These are phyloP conservation scores for Aspergillus carbonarius DNA, from an alignment of 2,329 filamentous ascomycete genomes.

Conservation along the genomic window DNA sequence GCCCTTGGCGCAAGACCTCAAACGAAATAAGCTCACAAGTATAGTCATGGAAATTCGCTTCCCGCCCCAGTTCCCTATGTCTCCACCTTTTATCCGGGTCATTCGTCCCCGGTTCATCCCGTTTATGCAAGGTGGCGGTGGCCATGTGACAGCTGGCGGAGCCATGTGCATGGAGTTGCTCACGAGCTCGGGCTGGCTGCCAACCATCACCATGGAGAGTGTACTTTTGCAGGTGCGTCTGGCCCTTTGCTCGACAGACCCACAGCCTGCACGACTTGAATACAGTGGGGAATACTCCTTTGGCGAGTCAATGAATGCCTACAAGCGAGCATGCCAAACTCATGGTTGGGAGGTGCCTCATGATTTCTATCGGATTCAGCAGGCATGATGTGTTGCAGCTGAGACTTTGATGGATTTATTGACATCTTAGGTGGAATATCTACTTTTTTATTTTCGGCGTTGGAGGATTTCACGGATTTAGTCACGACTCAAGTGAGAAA, in stretches of 20 bases:
- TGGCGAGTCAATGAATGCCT: slow-evolving; percentile 71
- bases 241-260: slow-evolving; percentile 69
- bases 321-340: slow-evolving; percentile 61
- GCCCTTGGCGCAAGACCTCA: slow-evolving; percentile 74
- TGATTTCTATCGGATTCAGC: slow-evolving; percentile 54
- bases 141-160: slow-evolving; percentile 80
- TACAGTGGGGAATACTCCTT: slow-evolving; percentile 59
- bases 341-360: slow-evolving; percentile 74
- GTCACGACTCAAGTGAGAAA: too few species aligned
- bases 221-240: slow-evolving; percentile 78
- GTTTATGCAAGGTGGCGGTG: slow-evolving; percentile 72
- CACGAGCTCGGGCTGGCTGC: slow-evolving; percentile 79
- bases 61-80: slow-evolving; percentile 70
- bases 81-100: slow-evolving; percentile 81
- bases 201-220: slow-evolving; percentile 70
- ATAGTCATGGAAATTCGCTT: slow-evolving; percentile 82
- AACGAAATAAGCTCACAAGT: slow-evolving; percentile 58
- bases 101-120: slow-evolving; percentile 75
- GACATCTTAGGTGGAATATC: neutral
- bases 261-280: slow-evolving; percentile 68
- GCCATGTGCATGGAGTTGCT: slow-evolving; percentile 83
- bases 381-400: neutral
- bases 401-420: too few species aligned
- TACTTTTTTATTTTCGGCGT: neutral
- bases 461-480: too few species aligned